Evolutionary conservation across 768 basidiomycete genomes (phyloP).

Genomic region (Trametes elegans): DNA sequence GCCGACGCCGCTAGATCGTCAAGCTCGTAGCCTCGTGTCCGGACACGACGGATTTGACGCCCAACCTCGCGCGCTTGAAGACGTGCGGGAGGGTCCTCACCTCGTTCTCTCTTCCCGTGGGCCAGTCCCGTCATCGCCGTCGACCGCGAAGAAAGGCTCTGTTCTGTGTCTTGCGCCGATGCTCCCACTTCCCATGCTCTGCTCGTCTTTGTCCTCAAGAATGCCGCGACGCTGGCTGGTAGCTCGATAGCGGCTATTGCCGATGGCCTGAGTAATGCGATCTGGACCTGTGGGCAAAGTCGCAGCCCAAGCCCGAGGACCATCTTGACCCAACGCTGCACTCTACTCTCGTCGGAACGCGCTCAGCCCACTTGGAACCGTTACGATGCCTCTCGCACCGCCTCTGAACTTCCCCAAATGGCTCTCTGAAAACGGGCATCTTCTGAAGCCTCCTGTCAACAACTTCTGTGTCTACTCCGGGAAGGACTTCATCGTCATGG

Average conservation of each 20-base stretch:
- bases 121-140: no score
- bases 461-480: conserved; percentile 85
- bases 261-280: conserved; percentile 14
- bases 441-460: conserved; percentile 89
- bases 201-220: background rate
- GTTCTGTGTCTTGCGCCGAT: no score
- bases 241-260: conserved; percentile 13
- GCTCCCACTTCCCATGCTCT: no score
- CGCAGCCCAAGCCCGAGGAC: no score
- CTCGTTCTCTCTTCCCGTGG: no score
- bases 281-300: no score
- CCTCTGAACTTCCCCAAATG: conserved; percentile 91
- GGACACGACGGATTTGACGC: no score
- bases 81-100: no score
- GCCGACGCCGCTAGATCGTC: no score
- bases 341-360: background rate
- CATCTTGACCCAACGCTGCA: background rate
- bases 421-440: conserved; percentile 77
- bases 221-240: background rate
- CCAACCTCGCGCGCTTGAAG: no score
- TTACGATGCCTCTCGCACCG: conserved; percentile 66
- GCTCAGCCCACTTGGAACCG: background rate
- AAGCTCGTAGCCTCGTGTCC: no score
- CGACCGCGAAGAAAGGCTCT: no score
- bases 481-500: conserved; percentile 92